phyloP scores from a whole-genome alignment of 2,329 filamentous ascomycete species.

The Beauveria asiatica region DNA sequence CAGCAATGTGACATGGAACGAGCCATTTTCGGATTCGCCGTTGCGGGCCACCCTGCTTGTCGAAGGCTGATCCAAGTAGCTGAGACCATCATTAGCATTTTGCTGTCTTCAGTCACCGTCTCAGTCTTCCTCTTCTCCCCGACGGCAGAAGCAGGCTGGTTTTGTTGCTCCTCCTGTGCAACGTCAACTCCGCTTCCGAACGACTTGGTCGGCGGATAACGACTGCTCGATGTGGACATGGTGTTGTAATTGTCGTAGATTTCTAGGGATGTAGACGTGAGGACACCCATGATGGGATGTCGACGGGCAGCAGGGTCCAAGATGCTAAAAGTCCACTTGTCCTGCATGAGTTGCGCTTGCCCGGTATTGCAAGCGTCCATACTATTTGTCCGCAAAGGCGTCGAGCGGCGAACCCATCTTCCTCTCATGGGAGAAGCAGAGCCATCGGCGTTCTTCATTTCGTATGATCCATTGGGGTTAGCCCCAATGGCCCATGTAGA shows the following conservation, averaged over 20 bases:
- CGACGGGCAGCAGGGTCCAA: conserved; percentile 60
- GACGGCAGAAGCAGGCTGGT: not conserved
- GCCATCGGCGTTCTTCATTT: conserved; percentile 54
- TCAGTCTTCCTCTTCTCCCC: conserved; percentile 24
- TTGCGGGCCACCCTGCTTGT: conserved; percentile 27
- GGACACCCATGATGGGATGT: conserved; percentile 65
- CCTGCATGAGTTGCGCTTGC: conserved; percentile 28
- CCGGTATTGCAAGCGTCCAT: conserved; percentile 13
- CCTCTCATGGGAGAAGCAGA: conserved; percentile 52
- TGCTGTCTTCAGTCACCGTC: conserved; percentile 25
- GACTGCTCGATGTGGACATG: conserved; percentile 40
- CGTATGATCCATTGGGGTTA: conserved; percentile 50
- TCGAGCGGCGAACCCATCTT: conserved; percentile 55
- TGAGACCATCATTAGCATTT: conserved; percentile 29
- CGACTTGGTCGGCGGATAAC: conserved; percentile 36
- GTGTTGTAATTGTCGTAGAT: conserved; percentile 61
- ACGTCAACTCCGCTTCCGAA: conserved; percentile 18
- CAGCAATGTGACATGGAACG: conserved; percentile 19
- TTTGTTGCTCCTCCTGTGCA: conserved; percentile 8
- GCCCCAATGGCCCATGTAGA: conserved; percentile 47
- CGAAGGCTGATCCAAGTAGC: conserved; percentile 30
- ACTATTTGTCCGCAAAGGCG: conserved; percentile 17
- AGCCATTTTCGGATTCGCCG: conserved; percentile 22
- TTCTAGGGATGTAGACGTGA: conserved; percentile 56
- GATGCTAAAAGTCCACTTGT: conserved; percentile 67